A percentile compares a stretch with the other conserved stretches of the same genome.
Conservation (phyloP, 345 rosid genomes). For the Syzygium aromaticum region DNA sequence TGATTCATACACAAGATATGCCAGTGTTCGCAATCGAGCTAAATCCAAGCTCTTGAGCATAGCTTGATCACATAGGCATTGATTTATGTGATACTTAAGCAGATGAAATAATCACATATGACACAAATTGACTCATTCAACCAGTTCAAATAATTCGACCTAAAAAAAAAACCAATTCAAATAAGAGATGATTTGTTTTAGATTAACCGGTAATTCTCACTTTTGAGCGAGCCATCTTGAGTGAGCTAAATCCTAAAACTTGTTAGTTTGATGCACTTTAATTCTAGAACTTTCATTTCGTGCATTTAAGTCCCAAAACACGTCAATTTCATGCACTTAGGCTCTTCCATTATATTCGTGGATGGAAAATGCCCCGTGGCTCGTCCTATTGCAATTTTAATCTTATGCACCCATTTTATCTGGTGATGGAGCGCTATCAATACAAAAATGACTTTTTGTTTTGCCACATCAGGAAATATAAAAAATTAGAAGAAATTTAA, state of each 20-base stretch:
- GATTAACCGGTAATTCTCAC: neutral
- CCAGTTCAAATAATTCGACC: neutral
- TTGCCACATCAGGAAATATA: neutral
- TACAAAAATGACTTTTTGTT: too few relatives aligned
- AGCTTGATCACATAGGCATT: neutral
- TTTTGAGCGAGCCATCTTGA: neutral
- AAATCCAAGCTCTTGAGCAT: neutral
- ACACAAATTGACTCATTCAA: neutral
- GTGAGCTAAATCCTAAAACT: neutral
- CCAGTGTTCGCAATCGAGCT: neutral
- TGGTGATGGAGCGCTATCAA: too few relatives aligned
- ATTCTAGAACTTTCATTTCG: neutral
- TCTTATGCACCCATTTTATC: neutral
- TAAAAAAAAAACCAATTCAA: too few relatives aligned
- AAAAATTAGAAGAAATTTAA: neutral
- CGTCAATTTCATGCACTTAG: neutral
- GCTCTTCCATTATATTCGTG: neutral
- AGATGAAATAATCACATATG: neutral
- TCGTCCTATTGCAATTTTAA: neutral
- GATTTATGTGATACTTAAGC: neutral
- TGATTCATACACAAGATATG: too few relatives aligned
- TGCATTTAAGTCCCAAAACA: neutral
- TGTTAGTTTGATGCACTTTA: neutral
- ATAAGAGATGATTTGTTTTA: neutral
- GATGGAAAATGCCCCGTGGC: neutral